phyloP scores from a whole-genome alignment of 768 basidiomycete species.

The Termitomyces sp. region DNA sequence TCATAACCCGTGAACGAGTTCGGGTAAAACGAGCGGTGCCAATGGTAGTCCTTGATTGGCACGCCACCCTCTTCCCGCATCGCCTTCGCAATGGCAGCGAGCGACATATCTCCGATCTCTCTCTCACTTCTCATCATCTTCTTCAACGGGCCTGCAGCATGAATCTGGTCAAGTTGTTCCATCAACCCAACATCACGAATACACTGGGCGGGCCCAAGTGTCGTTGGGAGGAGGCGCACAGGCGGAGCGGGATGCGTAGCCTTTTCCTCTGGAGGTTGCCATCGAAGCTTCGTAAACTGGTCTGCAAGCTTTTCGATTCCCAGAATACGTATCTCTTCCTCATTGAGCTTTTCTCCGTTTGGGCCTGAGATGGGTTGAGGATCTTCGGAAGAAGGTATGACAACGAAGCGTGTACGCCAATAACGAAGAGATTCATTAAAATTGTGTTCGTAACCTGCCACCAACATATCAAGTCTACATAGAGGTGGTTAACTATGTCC shows the following conservation, averaged over 20 bases:
- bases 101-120: conserved; percentile 61
- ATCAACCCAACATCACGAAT: conserved; percentile 76
- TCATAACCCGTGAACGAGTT: conserved; percentile 88
- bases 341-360: conserved; percentile 69
- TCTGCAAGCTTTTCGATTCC: conserved; percentile 93
- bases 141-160: conserved; percentile 62
- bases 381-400: conserved; percentile 80
- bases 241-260: conserved; percentile 41
- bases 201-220: conserved; percentile 74
- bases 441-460: conserved; percentile 75
- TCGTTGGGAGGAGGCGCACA: conserved; percentile 78
- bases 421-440: conserved; percentile 82
- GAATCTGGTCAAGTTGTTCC: conserved; percentile 76
- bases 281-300: conserved; percentile 77
- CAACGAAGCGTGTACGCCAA: conserved; percentile 91
- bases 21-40: conserved; percentile 69
- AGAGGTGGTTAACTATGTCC: not conserved
- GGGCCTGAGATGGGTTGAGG: conserved; percentile 51
- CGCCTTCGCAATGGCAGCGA: conserved; percentile 64
- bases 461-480: conserved; percentile 74
- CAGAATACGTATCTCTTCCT: conserved; percentile 81
- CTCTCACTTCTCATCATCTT: conserved; percentile 81
- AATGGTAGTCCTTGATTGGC: conserved; percentile 77
- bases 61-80: conserved; percentile 86
- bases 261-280: conserved; percentile 63